These are phyloP conservation scores for Lactarius trivialis DNA, from an alignment of 768 basidiomycete species.

Conservation along the genomic window DNA sequence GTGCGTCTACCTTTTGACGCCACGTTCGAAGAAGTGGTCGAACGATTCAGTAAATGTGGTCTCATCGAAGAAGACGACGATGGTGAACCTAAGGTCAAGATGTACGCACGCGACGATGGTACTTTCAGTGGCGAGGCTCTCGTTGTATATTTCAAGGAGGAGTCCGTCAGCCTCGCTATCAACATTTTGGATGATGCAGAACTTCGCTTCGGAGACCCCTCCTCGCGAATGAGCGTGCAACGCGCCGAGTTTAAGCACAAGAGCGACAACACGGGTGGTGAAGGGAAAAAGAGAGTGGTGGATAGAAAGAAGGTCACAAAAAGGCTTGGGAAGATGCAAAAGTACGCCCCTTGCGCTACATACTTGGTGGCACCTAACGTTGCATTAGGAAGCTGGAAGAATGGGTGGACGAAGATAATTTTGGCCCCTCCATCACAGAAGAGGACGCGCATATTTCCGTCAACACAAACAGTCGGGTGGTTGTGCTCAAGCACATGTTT, in stretches of 20 bases:
- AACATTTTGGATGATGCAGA: constrained; percentile 89
- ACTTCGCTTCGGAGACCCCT: constrained; percentile 72
- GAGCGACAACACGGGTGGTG: constrained; percentile 35
- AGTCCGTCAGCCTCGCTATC: constrained; percentile 80
- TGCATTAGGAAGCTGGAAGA: constrained; percentile 73
- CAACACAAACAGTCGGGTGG: constrained; percentile 66
- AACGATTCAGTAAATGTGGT: constrained; percentile 87
- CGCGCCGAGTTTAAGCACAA: constrained; percentile 80
- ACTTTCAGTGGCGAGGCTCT: constrained; percentile 90
- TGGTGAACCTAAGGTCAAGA: constrained; percentile 91
- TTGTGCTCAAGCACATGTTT: constrained; percentile 96
- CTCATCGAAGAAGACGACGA: constrained; percentile 88
- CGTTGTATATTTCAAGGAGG: constrained; percentile 96
- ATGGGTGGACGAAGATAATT: constrained; percentile 93
- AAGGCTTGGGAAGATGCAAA: constrained; percentile 82
- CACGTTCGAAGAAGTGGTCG: constrained; percentile 65
- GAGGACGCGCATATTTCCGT: constrained; percentile 41
- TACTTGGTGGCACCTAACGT: background rate
- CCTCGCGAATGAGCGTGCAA: constrained; percentile 64
- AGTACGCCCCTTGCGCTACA: constrained; percentile 40
- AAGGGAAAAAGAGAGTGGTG: constrained; percentile 50
- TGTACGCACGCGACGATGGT: constrained; percentile 87
- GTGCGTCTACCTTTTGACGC: constrained; percentile 77
- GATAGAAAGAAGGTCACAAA: constrained; percentile 73
- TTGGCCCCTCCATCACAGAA: constrained; percentile 62